Percentiles rank a stretch among this genome's conserved stretches.
Evolutionary conservation across 1,284 basidiomycete genomes (phyloP).

Genomic region (Afroboletus lepidellus): DNA sequence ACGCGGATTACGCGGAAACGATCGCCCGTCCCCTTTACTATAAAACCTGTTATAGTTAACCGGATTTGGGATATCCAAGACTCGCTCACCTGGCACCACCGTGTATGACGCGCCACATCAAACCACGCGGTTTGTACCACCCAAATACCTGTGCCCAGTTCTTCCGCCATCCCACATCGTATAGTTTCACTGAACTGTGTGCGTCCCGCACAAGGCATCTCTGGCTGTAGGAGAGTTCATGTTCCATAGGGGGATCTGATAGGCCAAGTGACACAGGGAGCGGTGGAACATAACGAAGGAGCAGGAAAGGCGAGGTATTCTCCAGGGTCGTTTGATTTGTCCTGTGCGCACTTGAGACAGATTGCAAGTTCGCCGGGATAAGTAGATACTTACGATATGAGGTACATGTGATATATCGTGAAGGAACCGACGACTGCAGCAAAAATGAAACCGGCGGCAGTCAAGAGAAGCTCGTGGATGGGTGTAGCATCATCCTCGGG

Average conservation of each 20-base stretch:
- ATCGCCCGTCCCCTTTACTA: slow-evolving; percentile 65
- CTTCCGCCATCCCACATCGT: slow-evolving; percentile 72
- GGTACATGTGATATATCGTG: slow-evolving; percentile 75
- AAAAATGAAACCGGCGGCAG: slow-evolving; percentile 62
- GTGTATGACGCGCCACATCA: slow-evolving; percentile 49
- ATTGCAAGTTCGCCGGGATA: not conserved
- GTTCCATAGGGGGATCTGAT: slow-evolving; percentile 70
- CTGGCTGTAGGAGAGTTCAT: slow-evolving; percentile 71
- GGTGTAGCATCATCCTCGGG: slow-evolving; percentile 63
- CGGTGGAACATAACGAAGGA: slow-evolving; percentile 66
- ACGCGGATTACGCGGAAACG: slow-evolving; percentile 63
- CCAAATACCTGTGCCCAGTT: slow-evolving; percentile 73
- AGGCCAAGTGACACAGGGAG: slow-evolving; percentile 50
- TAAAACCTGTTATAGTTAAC: slow-evolving; percentile 5
- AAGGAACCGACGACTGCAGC: slow-evolving; percentile 74
- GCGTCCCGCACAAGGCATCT: slow-evolving; percentile 65
- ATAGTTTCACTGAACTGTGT: slow-evolving; percentile 65
- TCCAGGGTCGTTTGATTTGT: slow-evolving; percentile 88
- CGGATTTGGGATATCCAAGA: not conserved
- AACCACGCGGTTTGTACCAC: slow-evolving; percentile 48
- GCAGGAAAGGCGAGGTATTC: slow-evolving; percentile 72
- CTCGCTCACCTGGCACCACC: slow-evolving; percentile 62
- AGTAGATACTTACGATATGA: slow-evolving; percentile 63
- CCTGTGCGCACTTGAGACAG: slow-evolving; percentile 38
- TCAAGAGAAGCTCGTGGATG: slow-evolving; percentile 68